These are phyloP conservation scores for Closterium sp. DNA, from an alignment of 139 green algal genomes.

Conservation along the genomic window DNA sequence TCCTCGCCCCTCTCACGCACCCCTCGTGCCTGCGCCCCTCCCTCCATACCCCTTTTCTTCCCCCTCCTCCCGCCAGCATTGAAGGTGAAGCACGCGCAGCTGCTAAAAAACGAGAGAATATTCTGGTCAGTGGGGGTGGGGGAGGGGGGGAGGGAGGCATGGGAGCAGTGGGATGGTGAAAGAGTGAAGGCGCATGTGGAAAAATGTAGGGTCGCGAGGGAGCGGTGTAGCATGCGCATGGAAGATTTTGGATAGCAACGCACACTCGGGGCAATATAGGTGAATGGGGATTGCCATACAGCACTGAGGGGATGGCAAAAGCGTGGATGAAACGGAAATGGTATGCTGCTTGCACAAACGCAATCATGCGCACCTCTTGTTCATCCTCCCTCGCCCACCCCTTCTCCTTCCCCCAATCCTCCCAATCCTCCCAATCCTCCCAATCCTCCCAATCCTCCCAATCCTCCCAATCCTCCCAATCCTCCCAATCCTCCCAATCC, in stretches of 20 bases:
- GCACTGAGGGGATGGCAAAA: no score
- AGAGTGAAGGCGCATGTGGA: not conserved
- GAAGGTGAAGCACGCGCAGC: not conserved
- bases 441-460: not conserved
- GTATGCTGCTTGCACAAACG: no score
- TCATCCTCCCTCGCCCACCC: no score
- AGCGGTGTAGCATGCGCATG: not conserved
- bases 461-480: not conserved
- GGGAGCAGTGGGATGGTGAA: not conserved
- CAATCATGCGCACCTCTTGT: no score
- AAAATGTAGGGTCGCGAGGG: not conserved
- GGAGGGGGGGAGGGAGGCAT: not conserved
- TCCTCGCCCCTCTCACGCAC: not conserved
- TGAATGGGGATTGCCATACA: no score
- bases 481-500: not conserved
- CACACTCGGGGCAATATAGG: no score
- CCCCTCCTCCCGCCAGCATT: not conserved
- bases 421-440: not conserved
- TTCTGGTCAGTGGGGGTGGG: not conserved
- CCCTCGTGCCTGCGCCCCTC: not conserved
- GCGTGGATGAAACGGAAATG: no score
- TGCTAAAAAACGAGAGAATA: not conserved
- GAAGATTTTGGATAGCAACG: not conserved
- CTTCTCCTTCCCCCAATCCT: no score
- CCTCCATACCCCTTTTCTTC: not conserved